Conservation (phyloP, 805 yeast genomes). For the Pichia eremophila region DNA sequence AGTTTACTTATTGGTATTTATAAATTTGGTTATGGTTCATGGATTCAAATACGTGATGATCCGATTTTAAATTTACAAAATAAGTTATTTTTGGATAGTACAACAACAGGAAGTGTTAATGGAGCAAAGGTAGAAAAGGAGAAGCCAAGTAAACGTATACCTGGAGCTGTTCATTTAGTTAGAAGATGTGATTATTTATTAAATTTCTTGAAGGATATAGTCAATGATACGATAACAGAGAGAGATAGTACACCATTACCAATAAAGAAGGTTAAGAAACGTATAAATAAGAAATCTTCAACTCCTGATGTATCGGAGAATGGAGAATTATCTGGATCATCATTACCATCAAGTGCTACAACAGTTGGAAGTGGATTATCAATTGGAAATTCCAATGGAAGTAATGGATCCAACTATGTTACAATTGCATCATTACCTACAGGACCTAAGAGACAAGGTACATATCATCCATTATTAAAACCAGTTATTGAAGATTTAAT, state of each 20-base stretch:
- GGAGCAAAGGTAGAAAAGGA: conserved; percentile 31
- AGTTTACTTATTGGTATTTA: conserved; percentile 78
- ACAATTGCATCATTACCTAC: conserved; percentile 3
- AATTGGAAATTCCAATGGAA: too few relatives aligned
- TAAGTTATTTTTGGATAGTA: conserved; percentile 59
- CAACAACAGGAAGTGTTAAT: conserved; percentile 17
- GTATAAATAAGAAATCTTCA: conserved; percentile 16
- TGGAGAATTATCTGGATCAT: neutral
- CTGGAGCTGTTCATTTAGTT: conserved; percentile 86
- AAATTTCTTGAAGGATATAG: conserved; percentile 47
- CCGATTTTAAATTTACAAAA: conserved; percentile 81
- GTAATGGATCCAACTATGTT: neutral
- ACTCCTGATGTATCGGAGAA: conserved; percentile 14
- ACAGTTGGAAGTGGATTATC: neutral
- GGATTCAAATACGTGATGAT: conserved; percentile 92
- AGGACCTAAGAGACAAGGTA: conserved; percentile 6
- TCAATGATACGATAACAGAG: conserved; percentile 2
- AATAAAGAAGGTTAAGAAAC: conserved; percentile 13
- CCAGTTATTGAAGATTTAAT: conserved; percentile 23
- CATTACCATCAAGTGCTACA: neutral
- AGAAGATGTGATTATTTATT: conserved; percentile 87
- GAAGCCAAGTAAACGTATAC: conserved; percentile 51
- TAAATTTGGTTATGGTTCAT: conserved; percentile 93
- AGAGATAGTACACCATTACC: conserved; percentile 6
- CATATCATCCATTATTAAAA: conserved; percentile 17